Percentiles rank a stretch among this genome's conserved stretches.
Evolutionary conservation across 2,329 filamentous ascomycete species (phyloP).

Genomic region (Fusarium musae): DNA sequence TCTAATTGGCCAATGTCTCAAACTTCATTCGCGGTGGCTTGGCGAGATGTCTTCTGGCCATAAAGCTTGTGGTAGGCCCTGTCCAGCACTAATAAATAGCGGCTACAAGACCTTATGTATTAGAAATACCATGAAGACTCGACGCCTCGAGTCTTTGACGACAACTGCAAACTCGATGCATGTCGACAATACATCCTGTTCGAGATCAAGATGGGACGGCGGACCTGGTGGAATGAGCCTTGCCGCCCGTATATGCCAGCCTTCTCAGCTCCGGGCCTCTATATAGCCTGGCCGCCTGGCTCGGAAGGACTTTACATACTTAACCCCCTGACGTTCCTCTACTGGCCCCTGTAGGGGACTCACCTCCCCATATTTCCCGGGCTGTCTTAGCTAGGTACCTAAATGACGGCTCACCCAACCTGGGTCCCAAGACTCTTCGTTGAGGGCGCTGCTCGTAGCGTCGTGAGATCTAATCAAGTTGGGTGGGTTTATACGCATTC

Average conservation of each 20-base stretch:
- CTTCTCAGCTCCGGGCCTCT: slow-evolving; percentile 15
- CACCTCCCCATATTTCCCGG: slow-evolving; percentile 21
- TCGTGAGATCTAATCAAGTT: slow-evolving; percentile 27
- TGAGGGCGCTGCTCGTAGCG: slow-evolving; percentile 43
- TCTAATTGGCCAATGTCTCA: slow-evolving; percentile 32
- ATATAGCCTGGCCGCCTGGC: background rate
- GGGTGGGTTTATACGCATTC: slow-evolving; percentile 35
- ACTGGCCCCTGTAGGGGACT: slow-evolving; percentile 7
- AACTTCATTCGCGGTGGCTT: slow-evolving; percentile 25
- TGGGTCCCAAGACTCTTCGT: slow-evolving; percentile 32
- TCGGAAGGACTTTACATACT: background rate
- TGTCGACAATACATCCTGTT: background rate
- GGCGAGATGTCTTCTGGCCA: slow-evolving; percentile 20
- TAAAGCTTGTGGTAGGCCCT: slow-evolving; percentile 9
- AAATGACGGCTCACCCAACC: slow-evolving; percentile 21
- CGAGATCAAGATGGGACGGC: slow-evolving; percentile 26
- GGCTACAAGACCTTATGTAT: slow-evolving; percentile 14
- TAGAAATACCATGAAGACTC: background rate
- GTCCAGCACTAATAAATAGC: slow-evolving; percentile 1
- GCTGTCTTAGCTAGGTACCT: slow-evolving; percentile 9
- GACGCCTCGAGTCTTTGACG: background rate
- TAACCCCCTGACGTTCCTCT: background rate
- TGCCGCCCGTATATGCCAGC: slow-evolving; percentile 36
- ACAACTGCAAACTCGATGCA: background rate
- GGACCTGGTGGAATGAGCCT: slow-evolving; percentile 31